These are phyloP conservation scores for Trifolium fragiferum DNA, from an alignment of 306 rosid species.

Conservation along the genomic window DNA sequence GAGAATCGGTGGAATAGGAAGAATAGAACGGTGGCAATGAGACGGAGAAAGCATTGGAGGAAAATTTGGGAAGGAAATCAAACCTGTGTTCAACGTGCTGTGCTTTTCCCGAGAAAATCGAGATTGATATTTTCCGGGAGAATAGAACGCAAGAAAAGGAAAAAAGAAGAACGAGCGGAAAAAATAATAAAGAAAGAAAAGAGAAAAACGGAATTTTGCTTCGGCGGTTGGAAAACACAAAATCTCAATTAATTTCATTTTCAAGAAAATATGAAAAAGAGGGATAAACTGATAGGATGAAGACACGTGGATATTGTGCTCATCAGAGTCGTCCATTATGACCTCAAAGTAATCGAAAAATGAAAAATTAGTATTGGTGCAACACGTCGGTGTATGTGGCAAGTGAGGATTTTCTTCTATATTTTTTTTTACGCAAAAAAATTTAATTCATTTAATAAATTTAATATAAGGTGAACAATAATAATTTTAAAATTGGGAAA, in stretches of 20 bases:
- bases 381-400: background rate
- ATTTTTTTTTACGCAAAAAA: too few relatives aligned
- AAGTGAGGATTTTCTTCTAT: too few relatives aligned
- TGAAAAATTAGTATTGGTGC: too few relatives aligned
- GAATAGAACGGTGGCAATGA: background rate
- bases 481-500: too few relatives aligned
- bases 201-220: slow-evolving; percentile 46
- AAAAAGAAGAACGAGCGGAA: slow-evolving; percentile 27
- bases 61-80: slow-evolving; percentile 29
- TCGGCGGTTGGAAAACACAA: slow-evolving; percentile 53
- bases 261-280: background rate
- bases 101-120: slow-evolving; percentile 46
- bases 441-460: too few relatives aligned
- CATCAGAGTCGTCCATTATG: slow-evolving; percentile 36
- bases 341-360: background rate
- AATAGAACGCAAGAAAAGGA: slow-evolving; percentile 33
- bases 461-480: too few relatives aligned
- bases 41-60: slow-evolving; percentile 3
- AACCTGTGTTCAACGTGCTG: slow-evolving; percentile 47
- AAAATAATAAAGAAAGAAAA: slow-evolving; percentile 13
- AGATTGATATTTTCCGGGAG: slow-evolving; percentile 50
- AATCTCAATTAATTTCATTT: background rate
- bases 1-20: slow-evolving; percentile 18
- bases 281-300: background rate
- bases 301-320: background rate